These are phyloP conservation scores for Xylaria nigripes DNA, from an alignment of 495 filamentous ascomycete genomes.

Conservation along the genomic window DNA sequence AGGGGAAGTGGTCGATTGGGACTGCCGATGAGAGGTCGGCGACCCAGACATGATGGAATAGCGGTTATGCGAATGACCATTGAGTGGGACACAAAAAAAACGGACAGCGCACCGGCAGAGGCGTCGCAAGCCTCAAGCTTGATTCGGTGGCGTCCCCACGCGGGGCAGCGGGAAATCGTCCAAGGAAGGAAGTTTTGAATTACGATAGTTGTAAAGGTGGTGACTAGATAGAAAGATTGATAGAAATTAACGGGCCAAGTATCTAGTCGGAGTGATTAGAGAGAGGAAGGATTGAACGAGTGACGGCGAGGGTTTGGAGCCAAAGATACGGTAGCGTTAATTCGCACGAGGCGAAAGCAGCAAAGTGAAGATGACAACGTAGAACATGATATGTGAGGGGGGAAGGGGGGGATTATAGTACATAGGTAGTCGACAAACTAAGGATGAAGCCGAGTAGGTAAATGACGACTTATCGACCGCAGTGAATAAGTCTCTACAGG, in stretches of 20 bases:
- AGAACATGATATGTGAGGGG: background rate
- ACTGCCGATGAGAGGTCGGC: slow-evolving; percentile 26
- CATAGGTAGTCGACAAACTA: background rate
- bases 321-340: background rate
- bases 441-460: background rate
- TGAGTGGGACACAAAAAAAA: background rate
- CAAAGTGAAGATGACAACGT: background rate
- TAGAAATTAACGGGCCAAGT: background rate
- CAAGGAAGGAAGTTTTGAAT: slow-evolving; percentile 12
- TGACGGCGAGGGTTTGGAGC: background rate
- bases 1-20: slow-evolving; percentile 21
- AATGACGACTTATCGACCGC: background rate
- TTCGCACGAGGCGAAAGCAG: background rate
- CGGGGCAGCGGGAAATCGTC: slow-evolving; percentile 15
- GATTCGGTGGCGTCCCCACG: background rate
- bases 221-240: background rate
- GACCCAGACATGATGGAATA: slow-evolving; percentile 22
- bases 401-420: background rate
- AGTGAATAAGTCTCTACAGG: background rate
- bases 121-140: background rate
- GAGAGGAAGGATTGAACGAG: background rate
- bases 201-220: no score
- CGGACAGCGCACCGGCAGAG: background rate
- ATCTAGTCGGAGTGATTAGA: background rate
- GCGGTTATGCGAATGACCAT: slow-evolving; percentile 21